Base-by-base conservation (phyloP, 2,329 filamentous ascomycete genomes). In the Gaeumannomyces sp. region DNA sequence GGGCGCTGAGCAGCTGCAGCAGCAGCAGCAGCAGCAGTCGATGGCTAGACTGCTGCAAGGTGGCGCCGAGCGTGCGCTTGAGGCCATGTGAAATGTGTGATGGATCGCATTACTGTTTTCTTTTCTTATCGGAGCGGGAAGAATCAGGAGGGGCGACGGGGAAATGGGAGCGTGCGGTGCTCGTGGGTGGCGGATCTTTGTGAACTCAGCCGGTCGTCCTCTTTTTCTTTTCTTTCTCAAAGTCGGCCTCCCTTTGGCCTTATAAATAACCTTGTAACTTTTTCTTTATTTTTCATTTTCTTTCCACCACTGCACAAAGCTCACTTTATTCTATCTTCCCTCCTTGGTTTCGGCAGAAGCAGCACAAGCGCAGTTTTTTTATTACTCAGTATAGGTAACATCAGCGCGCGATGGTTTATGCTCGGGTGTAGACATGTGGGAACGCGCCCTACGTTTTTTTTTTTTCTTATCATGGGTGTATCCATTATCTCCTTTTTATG, bases 31-130 rank as follows among this genome's bases (percentile, higher is more conserved):
- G 38, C 60, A 16, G 25, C 45, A n/a, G 45, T n/a, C 45, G 45
- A 53, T 53, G 45, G 4, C 13, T 25, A 22, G n/a, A 6, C 45
- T 53, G 22, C 22, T 53, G 45, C 45, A 53, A n/a, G 22, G 45
- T 53, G 45, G 45, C 45, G 45, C 45, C 45, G 45, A 53, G 45
- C 22, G 45, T 53, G 3, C 10, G 22, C 45, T 22, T 10, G 7
- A 53, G 22, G 45, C 22, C 4, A n/a, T 53, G 45, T 53, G 45
- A 53, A 25, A n/a, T n/a, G 2, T 64, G 85, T 78, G 19, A n/a
- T 11, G 45, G 22, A 53, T 53, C 4, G 2, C 45, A 5, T 53
- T 19, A 10, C 10, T n/a, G 8, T 22, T 50, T 53, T 53, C 8
- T 25, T 53, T n/a, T 25, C 10, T n/a, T n/a, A 25, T 53, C 14